Conservation (phyloP, 176 grass and related monocot genomes). For the Eleusine indica region DNA sequence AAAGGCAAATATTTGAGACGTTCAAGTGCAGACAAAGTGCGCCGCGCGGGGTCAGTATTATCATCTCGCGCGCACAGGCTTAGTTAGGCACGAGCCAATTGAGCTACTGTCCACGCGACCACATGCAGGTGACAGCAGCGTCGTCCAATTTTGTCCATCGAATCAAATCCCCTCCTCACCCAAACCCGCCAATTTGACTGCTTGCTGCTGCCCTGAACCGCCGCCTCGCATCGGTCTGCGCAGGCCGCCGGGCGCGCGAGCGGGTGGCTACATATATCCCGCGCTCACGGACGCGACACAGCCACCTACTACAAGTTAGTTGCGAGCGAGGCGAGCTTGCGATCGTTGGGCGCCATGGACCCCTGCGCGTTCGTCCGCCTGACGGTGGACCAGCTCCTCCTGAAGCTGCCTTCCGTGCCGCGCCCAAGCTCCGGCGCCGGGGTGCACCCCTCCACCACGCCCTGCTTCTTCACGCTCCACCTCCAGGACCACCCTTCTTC, state of each 20-base stretch:
- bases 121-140: slow-evolving; percentile 30
- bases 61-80: not conserved
- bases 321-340: slow-evolving; percentile 8
- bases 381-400: slow-evolving; percentile 73
- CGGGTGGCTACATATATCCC: slow-evolving; percentile 42
- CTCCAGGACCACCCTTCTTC: slow-evolving; percentile 55
- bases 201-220: not conserved
- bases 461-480: slow-evolving; percentile 86
- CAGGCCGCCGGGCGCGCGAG: not conserved
- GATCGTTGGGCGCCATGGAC: slow-evolving; percentile 51
- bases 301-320: not conserved
- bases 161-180: not conserved
- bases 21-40: not conserved
- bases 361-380: slow-evolving; percentile 92
- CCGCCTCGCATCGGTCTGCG: not conserved
- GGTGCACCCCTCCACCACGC: slow-evolving; percentile 68
- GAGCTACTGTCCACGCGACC: not conserved
- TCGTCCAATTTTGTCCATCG: slow-evolving; percentile 27
- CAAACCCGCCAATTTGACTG: slow-evolving; percentile 19
- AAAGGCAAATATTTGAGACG: too few species aligned
- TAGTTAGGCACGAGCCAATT: slow-evolving; percentile 13
- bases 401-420: slow-evolving; percentile 73
- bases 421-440: slow-evolving; percentile 53
- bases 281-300: not conserved
- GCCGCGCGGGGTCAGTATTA: slow-evolving; percentile 2